Evolutionary conservation across 306 rosid genomes (phyloP).

Genomic region (Astragalus glycyphyllos): DNA sequence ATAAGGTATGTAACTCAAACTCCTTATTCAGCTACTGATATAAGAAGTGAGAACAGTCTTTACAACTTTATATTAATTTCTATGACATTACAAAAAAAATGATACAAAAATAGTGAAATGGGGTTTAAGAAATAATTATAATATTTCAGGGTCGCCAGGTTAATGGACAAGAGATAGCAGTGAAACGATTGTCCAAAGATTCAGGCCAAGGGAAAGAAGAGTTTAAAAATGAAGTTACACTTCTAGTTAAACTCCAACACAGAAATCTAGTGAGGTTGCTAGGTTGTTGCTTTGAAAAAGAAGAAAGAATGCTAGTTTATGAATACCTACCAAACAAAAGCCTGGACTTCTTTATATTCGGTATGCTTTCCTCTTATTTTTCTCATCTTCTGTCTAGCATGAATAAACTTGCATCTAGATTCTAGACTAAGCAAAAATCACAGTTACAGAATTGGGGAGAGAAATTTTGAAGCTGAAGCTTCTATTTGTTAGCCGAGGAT

Average conservation of each 20-base stretch:
- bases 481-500: no score
- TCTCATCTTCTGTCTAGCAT: neutral
- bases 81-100: neutral
- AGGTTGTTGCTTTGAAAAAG: conserved; percentile 43
- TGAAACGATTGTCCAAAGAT: conserved; percentile 43
- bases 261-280: conserved; percentile 46
- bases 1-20: conserved; percentile 48
- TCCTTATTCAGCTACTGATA: neutral
- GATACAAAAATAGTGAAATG: conserved; percentile 6
- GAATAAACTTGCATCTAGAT: neutral
- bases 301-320: conserved; percentile 55
- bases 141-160: conserved; percentile 51
- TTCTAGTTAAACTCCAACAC: conserved; percentile 45
- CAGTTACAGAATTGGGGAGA: no score
- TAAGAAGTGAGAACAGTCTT: no score
- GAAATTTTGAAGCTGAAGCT: no score
- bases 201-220: conserved; percentile 48
- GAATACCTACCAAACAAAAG: conserved; percentile 57
- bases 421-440: no score
- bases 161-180: conserved; percentile 59
- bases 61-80: no score
- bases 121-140: neutral
- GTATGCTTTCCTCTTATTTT: conserved; percentile 29
- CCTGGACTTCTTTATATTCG: conserved; percentile 54
- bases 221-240: conserved; percentile 42